These are phyloP conservation scores for Vitis hybrid DNA, from an alignment of 177 flowering plant species.

Conservation along the genomic window DNA sequence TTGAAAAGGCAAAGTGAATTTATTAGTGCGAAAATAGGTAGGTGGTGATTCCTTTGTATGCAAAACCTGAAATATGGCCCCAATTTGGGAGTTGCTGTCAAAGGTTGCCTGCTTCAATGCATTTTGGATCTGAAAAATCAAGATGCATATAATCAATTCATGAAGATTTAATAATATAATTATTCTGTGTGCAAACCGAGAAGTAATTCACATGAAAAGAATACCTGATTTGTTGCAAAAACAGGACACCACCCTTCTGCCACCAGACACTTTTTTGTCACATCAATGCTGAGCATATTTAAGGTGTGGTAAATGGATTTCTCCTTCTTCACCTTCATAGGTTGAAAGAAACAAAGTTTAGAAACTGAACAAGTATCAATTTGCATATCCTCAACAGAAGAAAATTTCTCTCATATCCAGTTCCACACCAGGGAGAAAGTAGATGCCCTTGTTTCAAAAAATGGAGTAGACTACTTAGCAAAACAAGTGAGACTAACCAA, in stretches of 20 bases:
- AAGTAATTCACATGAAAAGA: conserved; percentile 5
- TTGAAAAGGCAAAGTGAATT: conserved; percentile 69
- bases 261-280: conserved; percentile 81
- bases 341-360: conserved; percentile 13
- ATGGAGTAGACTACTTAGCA: no score
- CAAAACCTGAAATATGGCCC: conserved; percentile 66
- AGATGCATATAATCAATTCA: background rate
- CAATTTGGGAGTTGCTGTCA: conserved; percentile 69
- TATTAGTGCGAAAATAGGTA: conserved; percentile 74
- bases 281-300: conserved; percentile 81
- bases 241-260: conserved; percentile 92
- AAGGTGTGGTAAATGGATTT: conserved; percentile 69
- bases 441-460: no score
- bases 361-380: background rate
- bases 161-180: background rate
- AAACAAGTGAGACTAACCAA: conserved; percentile 40
- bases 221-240: conserved; percentile 69
- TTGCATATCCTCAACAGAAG: background rate
- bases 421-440: no score
- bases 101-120: conserved; percentile 51
- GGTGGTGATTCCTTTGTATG: conserved; percentile 67
- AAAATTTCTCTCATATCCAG: background rate
- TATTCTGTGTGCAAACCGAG: background rate
- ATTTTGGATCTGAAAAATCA: conserved; percentile 53
- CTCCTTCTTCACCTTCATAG: conserved; percentile 62